Evolutionary conservation across 1,284 basidiomycete genomes (phyloP).

Genomic region (Mixia osmundae): DNA sequence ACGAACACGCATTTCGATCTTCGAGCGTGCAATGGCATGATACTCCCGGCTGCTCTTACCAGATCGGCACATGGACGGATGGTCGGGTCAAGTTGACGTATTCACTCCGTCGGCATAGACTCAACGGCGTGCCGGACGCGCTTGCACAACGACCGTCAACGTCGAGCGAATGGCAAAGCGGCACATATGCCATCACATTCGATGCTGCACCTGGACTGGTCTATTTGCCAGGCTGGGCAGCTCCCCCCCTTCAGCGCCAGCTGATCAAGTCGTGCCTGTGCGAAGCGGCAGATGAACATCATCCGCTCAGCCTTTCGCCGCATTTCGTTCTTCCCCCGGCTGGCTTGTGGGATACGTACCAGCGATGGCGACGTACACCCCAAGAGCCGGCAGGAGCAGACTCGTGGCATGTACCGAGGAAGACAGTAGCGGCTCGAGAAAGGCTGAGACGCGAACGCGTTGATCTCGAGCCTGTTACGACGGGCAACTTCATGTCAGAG

Average conservation of each 20-base stretch:
- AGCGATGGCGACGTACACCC: too few relatives aligned
- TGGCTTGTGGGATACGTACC: conserved; percentile 49
- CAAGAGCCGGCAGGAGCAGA: neutral
- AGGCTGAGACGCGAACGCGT: conserved; percentile 5
- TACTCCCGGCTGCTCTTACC: too few relatives aligned
- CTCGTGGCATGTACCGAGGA: conserved; percentile 1
- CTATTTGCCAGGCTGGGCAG: conserved; percentile 45
- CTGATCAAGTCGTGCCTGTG: conserved; percentile 44
- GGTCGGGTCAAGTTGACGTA: too few relatives aligned
- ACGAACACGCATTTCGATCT: too few relatives aligned
- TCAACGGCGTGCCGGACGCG: too few relatives aligned
- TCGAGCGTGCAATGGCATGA: too few relatives aligned
- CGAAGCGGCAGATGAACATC: conserved; percentile 48
- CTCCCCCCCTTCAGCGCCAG: conserved; percentile 34
- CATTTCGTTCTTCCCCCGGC: conserved; percentile 49
- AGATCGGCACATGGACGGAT: too few relatives aligned
- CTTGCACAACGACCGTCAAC: too few relatives aligned
- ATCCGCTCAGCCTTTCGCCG: conserved; percentile 60
- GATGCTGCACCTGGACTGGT: conserved; percentile 50
- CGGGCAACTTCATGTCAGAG: conserved; percentile 1
- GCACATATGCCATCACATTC: too few relatives aligned
- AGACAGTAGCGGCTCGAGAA: too few relatives aligned
- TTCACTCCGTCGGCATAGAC: too few relatives aligned
- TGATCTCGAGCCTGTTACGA: conserved; percentile 3
- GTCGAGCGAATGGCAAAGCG: too few relatives aligned